phyloP scores from a whole-genome alignment of 2,329 filamentous ascomycete genomes.

The Hypoxylon sp. region DNA sequence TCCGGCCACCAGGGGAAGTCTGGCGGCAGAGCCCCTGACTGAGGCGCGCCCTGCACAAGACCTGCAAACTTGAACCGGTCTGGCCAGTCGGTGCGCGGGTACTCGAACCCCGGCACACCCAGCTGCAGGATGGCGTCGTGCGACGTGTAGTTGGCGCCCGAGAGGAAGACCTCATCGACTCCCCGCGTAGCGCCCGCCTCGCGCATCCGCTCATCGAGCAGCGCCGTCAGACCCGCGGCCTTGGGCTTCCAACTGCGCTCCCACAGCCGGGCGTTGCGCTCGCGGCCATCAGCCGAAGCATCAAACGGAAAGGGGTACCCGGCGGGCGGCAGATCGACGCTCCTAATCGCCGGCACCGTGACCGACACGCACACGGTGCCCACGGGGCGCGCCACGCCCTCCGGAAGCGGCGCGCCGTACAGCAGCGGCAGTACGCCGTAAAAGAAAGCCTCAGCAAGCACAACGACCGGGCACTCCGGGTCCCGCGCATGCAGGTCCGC shows the following conservation, averaged over 20 bases:
- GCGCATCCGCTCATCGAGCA: constrained; percentile 42
- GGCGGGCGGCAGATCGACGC: constrained; percentile 47
- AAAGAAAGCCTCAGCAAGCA: constrained; percentile 49
- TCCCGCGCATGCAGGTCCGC: constrained; percentile 31
- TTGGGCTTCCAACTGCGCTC: constrained; percentile 40
- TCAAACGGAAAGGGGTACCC: constrained; percentile 45
- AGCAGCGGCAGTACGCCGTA: constrained; percentile 48
- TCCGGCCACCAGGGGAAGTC: constrained; percentile 48
- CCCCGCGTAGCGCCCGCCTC: constrained; percentile 41
- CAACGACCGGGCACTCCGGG: constrained; percentile 37
- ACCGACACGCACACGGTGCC: constrained; percentile 47
- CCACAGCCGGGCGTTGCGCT: constrained; percentile 43
- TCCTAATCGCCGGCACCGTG: constrained; percentile 49
- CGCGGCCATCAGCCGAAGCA: constrained; percentile 38
- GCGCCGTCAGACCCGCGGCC: constrained; percentile 37
- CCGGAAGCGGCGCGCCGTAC: constrained; percentile 42
- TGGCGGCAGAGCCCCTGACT: constrained; percentile 12
- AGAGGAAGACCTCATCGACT: constrained; percentile 40
- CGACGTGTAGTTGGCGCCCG: constrained; percentile 48
- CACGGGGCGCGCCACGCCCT: constrained; percentile 35
- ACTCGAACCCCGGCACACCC: constrained; percentile 50
- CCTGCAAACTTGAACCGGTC: constrained; percentile 47
- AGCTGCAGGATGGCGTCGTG: constrained; percentile 49
- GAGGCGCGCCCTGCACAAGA: constrained; percentile 42
- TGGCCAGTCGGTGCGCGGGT: constrained; percentile 50